phyloP scores from a whole-genome alignment of 768 basidiomycete genomes.

The Hericium alpestre region DNA sequence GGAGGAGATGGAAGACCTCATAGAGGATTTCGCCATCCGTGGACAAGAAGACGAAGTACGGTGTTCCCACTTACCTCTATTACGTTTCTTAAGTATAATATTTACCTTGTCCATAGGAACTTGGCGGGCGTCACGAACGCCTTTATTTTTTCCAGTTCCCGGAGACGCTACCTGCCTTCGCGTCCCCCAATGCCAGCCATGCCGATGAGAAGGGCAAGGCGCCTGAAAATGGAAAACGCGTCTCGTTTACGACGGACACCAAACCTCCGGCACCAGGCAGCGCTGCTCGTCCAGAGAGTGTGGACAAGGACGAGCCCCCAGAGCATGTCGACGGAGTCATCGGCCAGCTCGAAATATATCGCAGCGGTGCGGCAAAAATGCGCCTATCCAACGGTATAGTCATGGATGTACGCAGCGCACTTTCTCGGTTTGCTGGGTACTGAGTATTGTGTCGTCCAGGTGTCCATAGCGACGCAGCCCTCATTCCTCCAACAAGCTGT shows the following conservation, averaged over 20 bases:
- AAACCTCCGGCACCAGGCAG: slow-evolving; percentile 34
- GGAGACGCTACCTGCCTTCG: slow-evolving; percentile 68
- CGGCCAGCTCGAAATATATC: slow-evolving; percentile 77
- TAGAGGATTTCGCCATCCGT: slow-evolving; percentile 48
- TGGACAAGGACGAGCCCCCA: slow-evolving; percentile 14
- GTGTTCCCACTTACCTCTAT: neutral
- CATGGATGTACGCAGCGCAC: slow-evolving; percentile 52
- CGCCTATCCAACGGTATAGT: slow-evolving; percentile 72
- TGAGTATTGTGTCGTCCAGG: slow-evolving; percentile 29
- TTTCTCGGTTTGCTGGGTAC: neutral
- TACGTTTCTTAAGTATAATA: neutral
- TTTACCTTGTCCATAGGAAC: slow-evolving; percentile 28
- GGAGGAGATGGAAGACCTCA: slow-evolving; percentile 67
- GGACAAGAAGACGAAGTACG: slow-evolving; percentile 29
- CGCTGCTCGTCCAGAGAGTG: slow-evolving; percentile 16
- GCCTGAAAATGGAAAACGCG: slow-evolving; percentile 32
- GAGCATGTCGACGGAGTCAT: slow-evolving; percentile 59
- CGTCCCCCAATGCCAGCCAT: slow-evolving; percentile 24
- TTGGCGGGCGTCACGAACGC: slow-evolving; percentile 44
- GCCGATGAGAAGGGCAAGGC: slow-evolving; percentile 15
- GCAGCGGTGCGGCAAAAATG: slow-evolving; percentile 80
- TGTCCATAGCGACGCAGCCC: slow-evolving; percentile 71
- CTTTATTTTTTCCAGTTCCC: slow-evolving; percentile 92
- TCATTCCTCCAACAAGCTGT: slow-evolving; percentile 86
- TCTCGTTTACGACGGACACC: slow-evolving; percentile 55